phyloP scores from a whole-genome alignment of 345 rosid genomes.

The Brassica incana region DNA sequence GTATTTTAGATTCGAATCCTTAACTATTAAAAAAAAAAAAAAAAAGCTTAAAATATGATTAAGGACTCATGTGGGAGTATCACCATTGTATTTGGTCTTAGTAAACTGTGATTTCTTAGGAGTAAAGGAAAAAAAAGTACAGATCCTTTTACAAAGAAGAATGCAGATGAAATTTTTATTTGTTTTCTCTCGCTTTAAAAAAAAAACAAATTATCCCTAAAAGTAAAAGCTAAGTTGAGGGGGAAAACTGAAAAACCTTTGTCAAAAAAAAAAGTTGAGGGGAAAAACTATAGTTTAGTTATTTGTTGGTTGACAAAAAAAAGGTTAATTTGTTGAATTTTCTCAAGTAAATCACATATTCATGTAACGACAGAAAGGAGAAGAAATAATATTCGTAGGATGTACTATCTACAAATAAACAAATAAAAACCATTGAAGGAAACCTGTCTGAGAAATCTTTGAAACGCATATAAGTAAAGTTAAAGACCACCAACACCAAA shows the following conservation, averaged over 20 bases:
- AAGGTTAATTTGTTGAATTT: neutral
- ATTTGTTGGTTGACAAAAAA: neutral
- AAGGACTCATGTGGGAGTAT: no score
- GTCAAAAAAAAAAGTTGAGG: neutral
- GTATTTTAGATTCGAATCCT: no score
- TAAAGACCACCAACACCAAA: neutral
- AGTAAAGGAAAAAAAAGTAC: slow-evolving; percentile 15
- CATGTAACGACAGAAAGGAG: slow-evolving; percentile 11
- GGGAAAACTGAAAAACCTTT: no score
- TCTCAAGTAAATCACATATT: slow-evolving; percentile 2
- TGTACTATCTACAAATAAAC: neutral
- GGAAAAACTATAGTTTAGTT: neutral
- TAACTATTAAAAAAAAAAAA: no score
- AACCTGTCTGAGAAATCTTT: slow-evolving; percentile 21
- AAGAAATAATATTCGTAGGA: neutral
- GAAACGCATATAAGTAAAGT: neutral
- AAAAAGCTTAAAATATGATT: no score
- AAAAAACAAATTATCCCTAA: neutral
- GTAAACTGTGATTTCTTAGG: slow-evolving; percentile 19
- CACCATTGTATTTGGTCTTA: no score
- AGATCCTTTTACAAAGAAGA: slow-evolving; percentile 12
- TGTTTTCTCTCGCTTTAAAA: neutral
- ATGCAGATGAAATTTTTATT: slow-evolving; percentile 19
- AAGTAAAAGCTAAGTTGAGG: neutral
- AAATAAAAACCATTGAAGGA: neutral